Conservation (phyloP, 2,329 filamentous ascomycete species). For the Pseudogymnoascus sp. region DNA sequence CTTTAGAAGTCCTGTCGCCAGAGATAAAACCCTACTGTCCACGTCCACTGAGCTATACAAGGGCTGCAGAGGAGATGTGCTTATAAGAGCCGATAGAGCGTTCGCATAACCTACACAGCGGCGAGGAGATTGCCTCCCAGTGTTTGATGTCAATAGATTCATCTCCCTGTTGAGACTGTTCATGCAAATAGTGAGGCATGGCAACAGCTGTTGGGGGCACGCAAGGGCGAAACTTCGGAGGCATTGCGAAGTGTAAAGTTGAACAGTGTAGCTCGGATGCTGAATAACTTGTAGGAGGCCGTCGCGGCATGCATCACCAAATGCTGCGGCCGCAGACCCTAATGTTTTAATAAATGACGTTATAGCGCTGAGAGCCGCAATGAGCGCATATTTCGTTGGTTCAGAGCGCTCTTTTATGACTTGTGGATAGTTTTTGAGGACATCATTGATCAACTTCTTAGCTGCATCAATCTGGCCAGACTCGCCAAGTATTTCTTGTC, state of each 20-base stretch:
- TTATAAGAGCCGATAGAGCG: conserved; percentile 82
- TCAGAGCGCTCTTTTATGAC: conserved; percentile 79
- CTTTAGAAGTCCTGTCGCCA: conserved; percentile 88
- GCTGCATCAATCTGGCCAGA: conserved; percentile 80
- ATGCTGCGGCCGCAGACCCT: conserved; percentile 70
- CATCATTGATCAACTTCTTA: conserved; percentile 72
- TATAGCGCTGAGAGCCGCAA: conserved; percentile 71
- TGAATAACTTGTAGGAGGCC: conserved; percentile 83
- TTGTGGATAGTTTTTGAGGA: conserved; percentile 92
- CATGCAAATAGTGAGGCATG: conserved; percentile 91
- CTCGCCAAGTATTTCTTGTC: conserved; percentile 75
- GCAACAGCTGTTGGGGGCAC: conserved; percentile 84
- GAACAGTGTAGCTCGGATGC: conserved; percentile 93
- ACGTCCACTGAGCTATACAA: conserved; percentile 94
- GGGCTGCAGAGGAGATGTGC: conserved; percentile 79
- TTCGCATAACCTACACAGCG: conserved; percentile 88
- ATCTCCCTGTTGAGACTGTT: conserved; percentile 88
- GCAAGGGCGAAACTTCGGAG: conserved; percentile 81
- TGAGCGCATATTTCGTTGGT: conserved; percentile 78
- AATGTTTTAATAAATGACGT: conserved; percentile 71
- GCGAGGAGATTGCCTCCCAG: conserved; percentile 69
- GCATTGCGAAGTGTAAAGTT: conserved; percentile 81
- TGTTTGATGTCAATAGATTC: conserved; percentile 54
- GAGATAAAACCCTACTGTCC: conserved; percentile 81
- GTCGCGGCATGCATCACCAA: conserved; percentile 81